phyloP scores from a whole-genome alignment of 2,329 filamentous ascomycete genomes.

The Colletotrichum acutatum region DNA sequence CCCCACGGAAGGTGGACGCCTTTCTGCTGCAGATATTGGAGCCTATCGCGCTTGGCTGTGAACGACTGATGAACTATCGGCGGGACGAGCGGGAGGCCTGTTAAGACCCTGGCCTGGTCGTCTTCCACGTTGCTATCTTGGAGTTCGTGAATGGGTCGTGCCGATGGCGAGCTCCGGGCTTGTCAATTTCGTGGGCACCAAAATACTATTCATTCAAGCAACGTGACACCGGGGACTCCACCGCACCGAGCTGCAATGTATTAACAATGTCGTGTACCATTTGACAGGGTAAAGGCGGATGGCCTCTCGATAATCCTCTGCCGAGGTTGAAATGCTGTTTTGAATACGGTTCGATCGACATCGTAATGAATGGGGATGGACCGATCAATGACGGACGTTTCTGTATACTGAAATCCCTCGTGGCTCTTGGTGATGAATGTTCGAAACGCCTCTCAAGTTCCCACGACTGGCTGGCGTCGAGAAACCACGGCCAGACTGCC shows the following conservation, averaged over 20 bases:
- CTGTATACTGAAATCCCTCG: not conserved
- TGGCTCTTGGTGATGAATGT: not conserved
- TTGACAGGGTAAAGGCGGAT: not conserved
- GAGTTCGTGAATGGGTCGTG: conserved; percentile 30
- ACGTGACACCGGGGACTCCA: conserved; percentile 8
- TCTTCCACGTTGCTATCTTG: conserved; percentile 22
- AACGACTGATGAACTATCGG: conserved; percentile 11
- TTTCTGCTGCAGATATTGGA: conserved; percentile 21
- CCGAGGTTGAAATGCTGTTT: conserved; percentile 19
- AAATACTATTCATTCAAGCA: conserved; percentile 5
- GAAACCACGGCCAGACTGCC: conserved; percentile 19
- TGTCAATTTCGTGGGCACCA: conserved; percentile 22
- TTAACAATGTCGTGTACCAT: not conserved
- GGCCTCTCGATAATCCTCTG: not conserved
- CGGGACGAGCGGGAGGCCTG: conserved; percentile 30
- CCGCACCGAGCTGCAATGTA: conserved; percentile 5
- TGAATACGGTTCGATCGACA: conserved; percentile 21
- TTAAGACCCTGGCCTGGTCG: conserved; percentile 10
- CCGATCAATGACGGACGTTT: conserved; percentile 3
- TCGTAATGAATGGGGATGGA: not conserved
- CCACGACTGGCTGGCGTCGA: conserved; percentile 12
- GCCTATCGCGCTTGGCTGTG: conserved; percentile 31
- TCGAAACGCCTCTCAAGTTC: conserved; percentile 9
- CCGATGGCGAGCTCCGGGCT: conserved; percentile 30
- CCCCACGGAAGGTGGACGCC: conserved; percentile 16